Evolutionary conservation across 345 rosid genomes (phyloP).

Genomic region (Gossypioides kirkii): DNA sequence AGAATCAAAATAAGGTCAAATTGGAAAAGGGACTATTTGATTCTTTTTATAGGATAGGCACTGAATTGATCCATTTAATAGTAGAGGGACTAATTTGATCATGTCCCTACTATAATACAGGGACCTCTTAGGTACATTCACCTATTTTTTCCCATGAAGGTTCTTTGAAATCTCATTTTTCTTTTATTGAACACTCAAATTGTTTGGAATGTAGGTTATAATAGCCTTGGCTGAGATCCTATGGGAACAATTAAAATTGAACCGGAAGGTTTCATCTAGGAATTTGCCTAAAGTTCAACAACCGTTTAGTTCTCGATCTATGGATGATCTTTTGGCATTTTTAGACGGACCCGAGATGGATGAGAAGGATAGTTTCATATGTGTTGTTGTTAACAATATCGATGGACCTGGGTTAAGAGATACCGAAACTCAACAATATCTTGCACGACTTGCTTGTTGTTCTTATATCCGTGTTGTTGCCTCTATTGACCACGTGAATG

Average conservation of each 20-base stretch:
- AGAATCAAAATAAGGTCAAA: no score
- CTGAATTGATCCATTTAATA: no score
- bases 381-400: conserved; percentile 73
- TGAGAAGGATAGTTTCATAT: conserved; percentile 52
- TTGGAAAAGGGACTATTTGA: no score
- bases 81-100: no score
- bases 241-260: conserved; percentile 54
- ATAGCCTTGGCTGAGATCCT: conserved; percentile 61
- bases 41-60: no score
- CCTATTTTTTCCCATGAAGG: not conserved
- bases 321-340: conserved; percentile 67
- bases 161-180: not conserved
- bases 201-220: conserved; percentile 43
- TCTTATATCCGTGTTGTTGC: conserved; percentile 66
- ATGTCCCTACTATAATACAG: no score
- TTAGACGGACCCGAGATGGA: conserved; percentile 42
- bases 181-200: not conserved
- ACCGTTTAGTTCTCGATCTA: conserved; percentile 53
- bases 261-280: conserved; percentile 28
- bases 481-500: conserved; percentile 85
- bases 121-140: no score
- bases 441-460: conserved; percentile 79
- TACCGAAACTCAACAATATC: conserved; percentile 68
- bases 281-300: conserved; percentile 44
- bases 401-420: conserved; percentile 88